phyloP scores from a whole-genome alignment of 371 early-diverging fungal species.

The Mortierella sp. region DNA sequence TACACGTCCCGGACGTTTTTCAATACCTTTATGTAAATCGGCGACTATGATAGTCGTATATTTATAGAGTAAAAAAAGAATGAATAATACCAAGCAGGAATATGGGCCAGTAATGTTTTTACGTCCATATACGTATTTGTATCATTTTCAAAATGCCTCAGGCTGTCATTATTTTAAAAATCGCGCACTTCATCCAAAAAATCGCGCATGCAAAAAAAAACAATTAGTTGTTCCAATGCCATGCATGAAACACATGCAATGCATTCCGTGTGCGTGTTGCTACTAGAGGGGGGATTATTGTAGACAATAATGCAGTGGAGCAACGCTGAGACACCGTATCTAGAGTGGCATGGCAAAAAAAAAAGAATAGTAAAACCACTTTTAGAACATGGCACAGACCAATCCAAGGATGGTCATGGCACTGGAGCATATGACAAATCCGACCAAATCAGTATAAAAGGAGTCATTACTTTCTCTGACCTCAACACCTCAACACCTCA shows the following conservation, averaged over 20 bases:
- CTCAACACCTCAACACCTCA: neutral
- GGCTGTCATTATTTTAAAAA: constrained; percentile 1
- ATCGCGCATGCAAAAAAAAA: neutral
- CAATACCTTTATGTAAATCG: constrained; percentile 39
- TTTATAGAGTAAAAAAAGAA: neutral
- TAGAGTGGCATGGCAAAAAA: too few species aligned
- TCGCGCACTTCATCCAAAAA: constrained; percentile 5
- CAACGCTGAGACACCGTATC: neutral
- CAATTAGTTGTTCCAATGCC: neutral
- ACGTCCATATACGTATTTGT: neutral
- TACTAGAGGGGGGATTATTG: too few species aligned
- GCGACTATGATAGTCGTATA: constrained; percentile 10
- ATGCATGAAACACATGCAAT: neutral
- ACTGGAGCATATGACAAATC: neutral
- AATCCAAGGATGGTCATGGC: too few species aligned
- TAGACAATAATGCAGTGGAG: neutral
- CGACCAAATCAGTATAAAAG: neutral
- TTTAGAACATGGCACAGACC: too few species aligned
- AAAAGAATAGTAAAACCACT: too few species aligned
- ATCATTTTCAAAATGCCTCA: constrained; percentile 15
- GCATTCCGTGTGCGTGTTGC: neutral
- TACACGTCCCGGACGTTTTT: constrained; percentile 38
- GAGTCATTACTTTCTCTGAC: neutral
- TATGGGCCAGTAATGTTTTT: too few species aligned
- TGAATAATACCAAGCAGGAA: too few species aligned